A percentile compares a stretch with the other conserved stretches of the same genome.
These are phyloP conservation scores for Fusarium continuum DNA, from an alignment of 2,329 filamentous ascomycete genomes.

Conservation along the genomic window DNA sequence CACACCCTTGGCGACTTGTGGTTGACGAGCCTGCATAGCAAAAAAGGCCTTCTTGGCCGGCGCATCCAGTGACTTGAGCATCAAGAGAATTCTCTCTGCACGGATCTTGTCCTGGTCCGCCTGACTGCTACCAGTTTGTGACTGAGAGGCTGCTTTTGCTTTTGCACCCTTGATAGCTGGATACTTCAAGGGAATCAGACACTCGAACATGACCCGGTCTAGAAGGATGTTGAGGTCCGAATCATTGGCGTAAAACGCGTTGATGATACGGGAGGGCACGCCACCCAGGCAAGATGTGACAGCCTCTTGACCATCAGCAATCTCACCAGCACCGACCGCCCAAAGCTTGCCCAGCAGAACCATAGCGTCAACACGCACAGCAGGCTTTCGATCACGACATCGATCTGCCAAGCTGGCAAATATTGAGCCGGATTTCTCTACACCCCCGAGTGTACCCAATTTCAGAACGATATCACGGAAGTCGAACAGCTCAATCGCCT, in stretches of 20 bases:
- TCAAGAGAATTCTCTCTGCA: constrained; percentile 82
- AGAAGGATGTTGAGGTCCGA: constrained; percentile 84
- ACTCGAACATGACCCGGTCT: constrained; percentile 86
- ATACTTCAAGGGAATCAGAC: constrained; percentile 87
- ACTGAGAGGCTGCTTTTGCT: constrained; percentile 67
- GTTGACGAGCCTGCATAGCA: constrained; percentile 81
- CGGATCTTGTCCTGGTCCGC: constrained; percentile 79
- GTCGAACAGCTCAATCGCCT: constrained; percentile 81
- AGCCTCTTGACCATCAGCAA: constrained; percentile 81
- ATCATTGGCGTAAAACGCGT: constrained; percentile 91
- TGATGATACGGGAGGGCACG: constrained; percentile 86
- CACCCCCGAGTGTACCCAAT: constrained; percentile 78
- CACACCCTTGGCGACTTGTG: constrained; percentile 76
- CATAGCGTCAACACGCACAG: constrained; percentile 88
- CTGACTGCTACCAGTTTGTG: constrained; percentile 59
- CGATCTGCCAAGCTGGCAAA: constrained; percentile 85
- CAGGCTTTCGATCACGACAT: constrained; percentile 83
- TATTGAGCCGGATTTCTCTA: constrained; percentile 79
- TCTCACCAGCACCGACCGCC: constrained; percentile 91
- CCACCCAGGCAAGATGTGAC: constrained; percentile 79
- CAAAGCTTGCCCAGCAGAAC: constrained; percentile 85
- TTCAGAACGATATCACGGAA: constrained; percentile 85
- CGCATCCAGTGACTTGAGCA: constrained; percentile 80
- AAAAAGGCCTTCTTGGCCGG: constrained; percentile 89
- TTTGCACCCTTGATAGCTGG: constrained; percentile 70